Base-by-base conservation (phyloP, 1,139 yeast species). In the Pichia sp. region DNA sequence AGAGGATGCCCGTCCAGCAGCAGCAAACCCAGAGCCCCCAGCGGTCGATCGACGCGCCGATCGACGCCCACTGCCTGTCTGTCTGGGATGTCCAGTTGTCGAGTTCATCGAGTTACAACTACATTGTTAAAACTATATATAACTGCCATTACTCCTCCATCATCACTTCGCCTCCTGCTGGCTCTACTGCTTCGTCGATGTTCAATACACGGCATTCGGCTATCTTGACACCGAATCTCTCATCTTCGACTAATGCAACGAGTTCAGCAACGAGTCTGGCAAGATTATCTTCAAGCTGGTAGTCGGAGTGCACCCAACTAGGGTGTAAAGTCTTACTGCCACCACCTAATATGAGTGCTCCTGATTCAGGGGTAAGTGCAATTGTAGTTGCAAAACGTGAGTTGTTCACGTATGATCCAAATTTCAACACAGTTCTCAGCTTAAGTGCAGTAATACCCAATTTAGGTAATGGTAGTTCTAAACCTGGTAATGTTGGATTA, bases 341-440 rank as follows among this genome's bases (percentile, higher is more conserved):
- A 36, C 96, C 96, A 31, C 93, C 77, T 50, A 89, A 71, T 59
- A 95, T 75, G 21, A 84, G 67, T 58, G 84, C 91, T 51, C 64
- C 66, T 21, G 71, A 74, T 8, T 38, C 41, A 30, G 68, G 67
- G 44, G 78, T 70, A 38, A 84, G 64, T 31, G 78, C 69, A 38
- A 89, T 74, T 4, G 97, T 86, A 38, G 84, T 66, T 51, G 78
- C 70, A 62, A 84, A 94, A 59, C 96, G 78, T 2, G 93, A 91
- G 43, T 82, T 84, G 12, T 74, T 69, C 12, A 73, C 61, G 23
- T 77, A 66, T 41, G 62, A 60, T 20, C 71, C 68, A 37, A 75
- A 71, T 59, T 79, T 83, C 56, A 80, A 64, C 43, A 82, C 66
- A 28, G 83, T 67, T 54, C 74, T 78, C 53, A 81, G 66, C 59